phyloP scores from a whole-genome alignment of 1,284 basidiomycete species.

The Ustilago curta region DNA sequence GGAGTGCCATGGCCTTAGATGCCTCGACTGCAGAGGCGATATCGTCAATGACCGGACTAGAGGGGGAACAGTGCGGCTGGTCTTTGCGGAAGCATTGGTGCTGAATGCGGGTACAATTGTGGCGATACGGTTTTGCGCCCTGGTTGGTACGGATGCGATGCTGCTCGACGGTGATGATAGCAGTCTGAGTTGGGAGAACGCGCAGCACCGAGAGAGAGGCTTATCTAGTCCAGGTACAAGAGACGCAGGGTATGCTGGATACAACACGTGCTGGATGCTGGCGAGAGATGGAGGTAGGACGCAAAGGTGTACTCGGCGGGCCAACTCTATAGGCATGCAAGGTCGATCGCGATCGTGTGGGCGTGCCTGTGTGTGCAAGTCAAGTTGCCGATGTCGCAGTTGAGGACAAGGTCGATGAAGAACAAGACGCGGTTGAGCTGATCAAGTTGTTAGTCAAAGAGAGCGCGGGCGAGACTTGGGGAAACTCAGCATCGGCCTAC shows the following conservation, averaged over 20 bases:
- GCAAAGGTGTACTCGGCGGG: not conserved
- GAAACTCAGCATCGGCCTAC: not conserved
- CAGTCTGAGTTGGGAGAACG: not conserved
- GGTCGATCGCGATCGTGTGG: not conserved
- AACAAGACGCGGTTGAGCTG: conserved; percentile 3
- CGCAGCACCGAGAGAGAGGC: no score
- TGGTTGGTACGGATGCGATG: no score
- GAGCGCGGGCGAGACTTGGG: conserved; percentile 1
- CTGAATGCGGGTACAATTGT: not conserved
- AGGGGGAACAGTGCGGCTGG: not conserved
- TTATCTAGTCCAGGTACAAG: not conserved
- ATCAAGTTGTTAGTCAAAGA: not conserved
- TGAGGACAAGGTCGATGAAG: not conserved
- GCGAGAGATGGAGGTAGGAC: not conserved
- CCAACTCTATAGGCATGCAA: not conserved
- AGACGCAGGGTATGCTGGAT: not conserved
- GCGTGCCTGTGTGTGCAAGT: not conserved
- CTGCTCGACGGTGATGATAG: not conserved
- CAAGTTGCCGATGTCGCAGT: not conserved
- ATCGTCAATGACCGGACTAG: not conserved
- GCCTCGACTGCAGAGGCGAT: not conserved
- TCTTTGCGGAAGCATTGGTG: not conserved
- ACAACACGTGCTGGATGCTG: not conserved
- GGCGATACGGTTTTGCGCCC: not conserved
- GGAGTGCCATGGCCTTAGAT: conserved; percentile 31